These are phyloP conservation scores for Neopestalotiopsis clavispora DNA, from an alignment of 2,329 filamentous ascomycete genomes.

Conservation along the genomic window DNA sequence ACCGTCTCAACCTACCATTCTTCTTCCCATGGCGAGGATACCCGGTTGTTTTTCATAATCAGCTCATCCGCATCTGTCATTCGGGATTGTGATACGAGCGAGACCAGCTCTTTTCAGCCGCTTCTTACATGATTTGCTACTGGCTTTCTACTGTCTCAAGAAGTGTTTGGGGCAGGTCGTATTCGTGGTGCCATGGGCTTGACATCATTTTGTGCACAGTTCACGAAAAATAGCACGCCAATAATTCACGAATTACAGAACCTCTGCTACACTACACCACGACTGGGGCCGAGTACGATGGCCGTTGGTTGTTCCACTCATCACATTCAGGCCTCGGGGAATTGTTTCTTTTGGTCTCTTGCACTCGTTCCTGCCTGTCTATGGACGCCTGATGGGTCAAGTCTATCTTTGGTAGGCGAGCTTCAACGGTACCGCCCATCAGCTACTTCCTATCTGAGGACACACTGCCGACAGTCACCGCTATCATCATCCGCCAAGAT, in stretches of 20 bases:
- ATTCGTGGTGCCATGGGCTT: background rate
- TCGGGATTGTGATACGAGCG: conserved; percentile 1
- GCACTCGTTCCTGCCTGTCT: background rate
- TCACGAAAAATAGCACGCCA: background rate
- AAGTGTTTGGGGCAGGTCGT: conserved; percentile 5
- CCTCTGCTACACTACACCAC: background rate
- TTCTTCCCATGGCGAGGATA: conserved; percentile 4
- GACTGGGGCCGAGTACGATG: background rate
- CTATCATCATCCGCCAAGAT: conserved; percentile 2
- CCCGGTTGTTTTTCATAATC: conserved; percentile 3
- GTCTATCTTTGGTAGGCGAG: background rate
- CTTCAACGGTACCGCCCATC: background rate
- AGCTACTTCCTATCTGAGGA: conserved; percentile 9
- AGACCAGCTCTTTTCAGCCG: conserved; percentile 2
- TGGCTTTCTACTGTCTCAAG: conserved; percentile 7
- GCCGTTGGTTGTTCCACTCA: background rate
- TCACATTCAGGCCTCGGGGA: background rate
- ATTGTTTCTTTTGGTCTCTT: background rate
- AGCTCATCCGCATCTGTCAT: background rate
- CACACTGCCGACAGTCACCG: conserved; percentile 4
- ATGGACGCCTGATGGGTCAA: background rate
- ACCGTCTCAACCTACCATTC: background rate
- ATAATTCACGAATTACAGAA: background rate
- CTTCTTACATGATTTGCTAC: background rate
- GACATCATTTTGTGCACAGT: conserved; percentile 6